Conservation (phyloP, 768 basidiomycete genomes). For the Lactifluus echinatus region DNA sequence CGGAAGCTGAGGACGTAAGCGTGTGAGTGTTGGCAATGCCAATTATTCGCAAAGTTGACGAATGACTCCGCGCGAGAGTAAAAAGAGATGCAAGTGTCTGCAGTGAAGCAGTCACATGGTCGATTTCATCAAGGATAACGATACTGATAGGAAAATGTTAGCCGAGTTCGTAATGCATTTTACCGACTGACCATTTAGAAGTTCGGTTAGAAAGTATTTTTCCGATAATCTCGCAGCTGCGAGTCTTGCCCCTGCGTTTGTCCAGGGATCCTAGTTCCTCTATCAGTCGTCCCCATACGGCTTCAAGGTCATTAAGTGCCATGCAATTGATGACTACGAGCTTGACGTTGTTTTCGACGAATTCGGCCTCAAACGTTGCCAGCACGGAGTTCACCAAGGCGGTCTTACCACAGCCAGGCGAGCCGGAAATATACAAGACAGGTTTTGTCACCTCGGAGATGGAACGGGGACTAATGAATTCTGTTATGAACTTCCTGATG, state of each 20-base stretch:
- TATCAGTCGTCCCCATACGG: conserved; percentile 59
- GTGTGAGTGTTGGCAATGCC: conserved; percentile 90
- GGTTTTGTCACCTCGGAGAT: conserved; percentile 27
- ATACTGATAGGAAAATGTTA: conserved; percentile 36
- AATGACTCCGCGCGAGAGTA: conserved; percentile 48
- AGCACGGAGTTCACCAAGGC: conserved; percentile 69
- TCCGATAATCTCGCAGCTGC: conserved; percentile 32
- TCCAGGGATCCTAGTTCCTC: conserved; percentile 40
- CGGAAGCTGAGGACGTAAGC: conserved; percentile 47
- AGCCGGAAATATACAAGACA: conserved; percentile 82
- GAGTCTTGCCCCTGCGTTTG: conserved; percentile 37
- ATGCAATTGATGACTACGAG: conserved; percentile 71
- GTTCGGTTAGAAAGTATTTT: conserved; percentile 34
- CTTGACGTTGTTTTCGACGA: conserved; percentile 33
- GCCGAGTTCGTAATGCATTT: conserved; percentile 15
- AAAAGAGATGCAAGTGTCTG: conserved; percentile 58
- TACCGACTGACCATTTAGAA: conserved; percentile 43
- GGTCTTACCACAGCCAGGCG: conserved; percentile 90
- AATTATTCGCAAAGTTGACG: conserved; percentile 54
- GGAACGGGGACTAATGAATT: conserved; percentile 35
- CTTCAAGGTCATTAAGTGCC: conserved; percentile 58
- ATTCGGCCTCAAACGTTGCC: conserved; percentile 28
- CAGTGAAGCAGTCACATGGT: conserved; percentile 61
- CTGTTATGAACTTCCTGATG: conserved; percentile 51
- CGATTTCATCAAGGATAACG: conserved; percentile 79